Base-by-base conservation (phyloP, 345 rosid species). In the Salix arbutifolia region DNA sequence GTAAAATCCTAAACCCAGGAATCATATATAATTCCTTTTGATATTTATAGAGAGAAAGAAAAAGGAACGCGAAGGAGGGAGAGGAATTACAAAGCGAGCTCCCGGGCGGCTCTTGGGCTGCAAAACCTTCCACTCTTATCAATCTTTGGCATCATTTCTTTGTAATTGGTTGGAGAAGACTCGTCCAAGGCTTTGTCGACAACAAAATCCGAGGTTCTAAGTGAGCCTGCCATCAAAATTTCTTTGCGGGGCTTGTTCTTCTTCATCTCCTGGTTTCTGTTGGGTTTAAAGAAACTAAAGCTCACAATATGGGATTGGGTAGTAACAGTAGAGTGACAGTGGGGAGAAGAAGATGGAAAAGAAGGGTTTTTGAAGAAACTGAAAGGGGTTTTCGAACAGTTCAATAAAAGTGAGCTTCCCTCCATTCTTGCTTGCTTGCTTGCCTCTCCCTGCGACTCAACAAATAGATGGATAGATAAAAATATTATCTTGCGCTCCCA, bases 31-130 rank as follows among this genome's bases (percentile, higher is more conserved):
- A 10, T 10, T 2, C 3, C 12, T 67, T 38, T 38, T 38, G 23
- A 18, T 9, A 69, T 42, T 8, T 7, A 69, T 14, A 4, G 3
- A 53, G 40, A 61, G n/a, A 46, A 21, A 56, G 21, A 65, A 52
- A 11, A 53, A 65, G 33, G 69, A 5, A 71, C 25, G 13, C n/a
- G 66, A 17, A 21, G 30, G 9, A 26, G 65, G 26, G 5, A 25
- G 56, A 56, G 9, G 9, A 85, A 77, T 11, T 88, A 96, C 99
- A 96, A 80, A 75, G 99, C 96, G 77, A 96, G 97, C 83, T 96
- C 99, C 7, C 99, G 90, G 82, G 92, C 99, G 67, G 99, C 99
- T 84, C 99, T 88, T 72, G 99, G 99, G 81, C 96, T 93, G 85
- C 98, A 93, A 78, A 96, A 91, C 75, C 98, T 85, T 37, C 98